Base-by-base conservation (phyloP, 768 basidiomycete genomes). In the Russula emetica region DNA sequence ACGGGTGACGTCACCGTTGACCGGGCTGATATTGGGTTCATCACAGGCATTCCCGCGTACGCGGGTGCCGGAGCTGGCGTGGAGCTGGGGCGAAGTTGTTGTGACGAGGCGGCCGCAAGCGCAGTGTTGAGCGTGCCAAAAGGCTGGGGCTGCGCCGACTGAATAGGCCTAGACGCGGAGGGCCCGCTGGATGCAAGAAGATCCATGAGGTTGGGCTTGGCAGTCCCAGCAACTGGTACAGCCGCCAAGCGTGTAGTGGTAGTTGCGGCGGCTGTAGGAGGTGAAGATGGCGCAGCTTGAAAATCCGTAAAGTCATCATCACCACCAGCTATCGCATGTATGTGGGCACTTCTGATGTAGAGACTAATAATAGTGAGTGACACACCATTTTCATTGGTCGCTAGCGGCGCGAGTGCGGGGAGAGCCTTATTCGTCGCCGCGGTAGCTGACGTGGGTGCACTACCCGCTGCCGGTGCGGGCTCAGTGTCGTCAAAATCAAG, bases 281-380 rank as follows among this genome's bases (percentile, higher is more conserved):
- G 80, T 10, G 76, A 76, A 16, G 77, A 70, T 20, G 88, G 88
- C 2, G 87, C 89, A 22, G 83, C 85, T 73, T 91, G 87, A 78
- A 94, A 94, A 72, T 93, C 92, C 56, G 83, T 85, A 68, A 94
- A 94, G 55, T 94, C 92, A 67, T 94, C 92, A 69, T 90, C 90
- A 82, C 62, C 62, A 9, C 57, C 58, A 11, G n/a, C 63, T 60
- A 14, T 49, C 16, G 32, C 11, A 14, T 5, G 28, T 32, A 32
- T 28, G 34, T 64, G 26, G 8, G 52, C 13, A 42, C 34, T 24
- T 24, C 28, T 24, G 10, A 38, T 53, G 49, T 56, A 9, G 59
- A n/a, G 22, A 22, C 5, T 7, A 55, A 16, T 32, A 40, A 54
- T 11, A 2, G 45, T 13, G 16, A 14, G 36, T 11, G 14, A 42